Evolutionary conservation across 2,329 filamentous ascomycete genomes (phyloP), one percentile per base, ranked within the genome.

Genomic region (Cytospora schulzeri): DNA sequence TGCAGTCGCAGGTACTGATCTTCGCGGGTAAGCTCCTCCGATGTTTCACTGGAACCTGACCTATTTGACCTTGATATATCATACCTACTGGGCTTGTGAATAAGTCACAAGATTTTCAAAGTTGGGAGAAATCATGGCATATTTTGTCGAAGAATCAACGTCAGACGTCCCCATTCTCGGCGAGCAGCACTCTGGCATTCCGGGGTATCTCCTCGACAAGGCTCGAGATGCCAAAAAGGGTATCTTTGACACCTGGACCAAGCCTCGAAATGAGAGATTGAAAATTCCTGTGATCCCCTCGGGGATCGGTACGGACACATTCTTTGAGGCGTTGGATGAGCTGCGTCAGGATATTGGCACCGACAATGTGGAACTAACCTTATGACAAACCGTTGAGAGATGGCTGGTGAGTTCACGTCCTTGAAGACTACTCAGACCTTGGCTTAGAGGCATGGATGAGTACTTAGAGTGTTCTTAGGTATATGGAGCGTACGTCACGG

Each of bases 321-420:
- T 71, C 26, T 53, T 68, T 19, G 57, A 66, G 33, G 73, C 63
- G 70, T 64, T 79, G 14, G 69, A 69, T n/a, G 77, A 79, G 22
- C 70, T 80, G 41, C 69, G 71, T 17, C 65, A 70, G 45, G 68
- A 74, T 48, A 66, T 80, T 3, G 77, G 76, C 8, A 24, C 62
- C 7, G 76, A 75, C n/a, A 71, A 79, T 68, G 75, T 81, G 11
- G 75, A 77, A 62, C n/a, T n/a, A n/a, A n/a, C 63, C 78, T 6
- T 78, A 79, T 57, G 77, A 79, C 60, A 77, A 77, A 66, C 76
- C 76, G 4, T 69, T 80, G 26, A 68, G 62, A 11, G 77, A 79
- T 70, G 77, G 76, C 57, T 79, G 77, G 76, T 78, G 69, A 70
- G 73, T 70, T 41, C n/a, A n/a, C n/a, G n/a, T n/a, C n/a, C n/a